phyloP scores from a whole-genome alignment of 73 alveolate genomes.

The Paramecium biaurelia region DNA sequence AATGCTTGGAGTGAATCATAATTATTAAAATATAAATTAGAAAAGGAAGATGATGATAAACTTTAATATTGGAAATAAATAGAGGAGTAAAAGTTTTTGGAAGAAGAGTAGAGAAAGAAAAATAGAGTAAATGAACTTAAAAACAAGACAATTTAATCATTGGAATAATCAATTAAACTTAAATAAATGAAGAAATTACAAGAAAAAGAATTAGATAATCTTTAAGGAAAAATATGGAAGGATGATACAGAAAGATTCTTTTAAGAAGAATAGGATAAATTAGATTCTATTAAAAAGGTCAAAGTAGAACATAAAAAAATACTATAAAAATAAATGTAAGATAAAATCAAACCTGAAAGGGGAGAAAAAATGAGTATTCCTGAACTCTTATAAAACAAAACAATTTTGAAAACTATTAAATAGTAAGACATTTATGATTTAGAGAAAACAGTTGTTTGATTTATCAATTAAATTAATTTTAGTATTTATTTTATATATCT shows the following conservation, averaged over 20 bases:
- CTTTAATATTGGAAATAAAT: background rate
- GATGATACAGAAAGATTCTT: background rate
- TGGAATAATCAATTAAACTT: background rate
- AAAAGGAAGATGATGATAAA: constrained; percentile 15
- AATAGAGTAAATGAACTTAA: background rate
- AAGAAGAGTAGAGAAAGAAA: background rate
- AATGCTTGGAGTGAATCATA: constrained; percentile 36
- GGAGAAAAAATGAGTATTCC: constrained; percentile 41
- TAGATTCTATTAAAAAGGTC: background rate
- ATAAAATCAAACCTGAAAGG: background rate
- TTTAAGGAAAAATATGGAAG: constrained; percentile 29
- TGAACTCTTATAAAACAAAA: background rate
- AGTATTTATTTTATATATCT: too few species aligned
- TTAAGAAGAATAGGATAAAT: constrained; percentile 21
- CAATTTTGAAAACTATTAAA: constrained; percentile 6
- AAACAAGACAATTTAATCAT: background rate
- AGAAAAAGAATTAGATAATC: background rate
- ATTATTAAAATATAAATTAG: background rate
- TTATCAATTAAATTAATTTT: background rate
- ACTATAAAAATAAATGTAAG: background rate
- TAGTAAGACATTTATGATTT: background rate
- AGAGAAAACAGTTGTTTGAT: constrained; percentile 21
- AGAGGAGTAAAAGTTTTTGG: background rate
- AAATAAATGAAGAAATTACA: background rate
- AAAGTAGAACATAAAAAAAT: background rate